phyloP scores from a whole-genome alignment of 1,284 basidiomycete genomes.

The Rhodotorula sp. region DNA sequence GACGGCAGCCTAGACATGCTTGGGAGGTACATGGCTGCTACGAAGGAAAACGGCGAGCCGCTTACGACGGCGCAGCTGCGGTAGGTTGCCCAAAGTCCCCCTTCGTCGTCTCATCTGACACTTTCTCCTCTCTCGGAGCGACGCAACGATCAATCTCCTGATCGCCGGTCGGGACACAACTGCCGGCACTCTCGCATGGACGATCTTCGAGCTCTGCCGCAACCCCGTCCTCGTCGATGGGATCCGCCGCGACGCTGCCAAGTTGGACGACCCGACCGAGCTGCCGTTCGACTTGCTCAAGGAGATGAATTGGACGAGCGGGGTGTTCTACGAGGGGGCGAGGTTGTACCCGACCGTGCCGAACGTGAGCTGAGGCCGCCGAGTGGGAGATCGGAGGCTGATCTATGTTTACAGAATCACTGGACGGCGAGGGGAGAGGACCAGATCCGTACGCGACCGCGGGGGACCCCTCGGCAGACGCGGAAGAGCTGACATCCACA shows the following conservation, averaged over 20 bases:
- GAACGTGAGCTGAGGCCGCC: constrained; percentile 7
- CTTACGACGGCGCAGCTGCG: constrained; percentile 2
- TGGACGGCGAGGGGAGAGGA: constrained; percentile 28
- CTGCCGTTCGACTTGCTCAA: constrained; percentile 18
- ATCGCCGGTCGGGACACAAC: constrained; percentile 36
- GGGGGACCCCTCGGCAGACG: not conserved
- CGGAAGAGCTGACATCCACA: too few species aligned
- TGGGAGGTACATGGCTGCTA: not conserved
- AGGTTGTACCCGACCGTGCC: constrained; percentile 5
- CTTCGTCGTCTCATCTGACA: not conserved
- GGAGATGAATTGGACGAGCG: constrained; percentile 10
- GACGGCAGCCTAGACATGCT: constrained; percentile 7
- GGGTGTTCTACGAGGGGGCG: constrained; percentile 28
- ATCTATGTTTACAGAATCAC: constrained; percentile 1
- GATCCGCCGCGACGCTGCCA: constrained; percentile 7
- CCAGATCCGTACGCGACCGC: constrained; percentile 16
- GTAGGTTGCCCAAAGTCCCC: not conserved
- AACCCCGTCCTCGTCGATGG: constrained; percentile 2
- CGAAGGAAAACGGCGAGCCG: not conserved
- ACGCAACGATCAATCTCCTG: constrained; percentile 29
- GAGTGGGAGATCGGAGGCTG: not conserved
- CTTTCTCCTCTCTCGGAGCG: not conserved
- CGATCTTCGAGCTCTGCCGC: constrained; percentile 20
- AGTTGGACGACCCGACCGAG: not conserved
- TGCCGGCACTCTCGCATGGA: constrained; percentile 22